Evolutionary conservation across 2,329 filamentous ascomycete species (phyloP), one percentile per base, ranked within the genome.

Genomic region (Cercospora zeae-maydis): DNA sequence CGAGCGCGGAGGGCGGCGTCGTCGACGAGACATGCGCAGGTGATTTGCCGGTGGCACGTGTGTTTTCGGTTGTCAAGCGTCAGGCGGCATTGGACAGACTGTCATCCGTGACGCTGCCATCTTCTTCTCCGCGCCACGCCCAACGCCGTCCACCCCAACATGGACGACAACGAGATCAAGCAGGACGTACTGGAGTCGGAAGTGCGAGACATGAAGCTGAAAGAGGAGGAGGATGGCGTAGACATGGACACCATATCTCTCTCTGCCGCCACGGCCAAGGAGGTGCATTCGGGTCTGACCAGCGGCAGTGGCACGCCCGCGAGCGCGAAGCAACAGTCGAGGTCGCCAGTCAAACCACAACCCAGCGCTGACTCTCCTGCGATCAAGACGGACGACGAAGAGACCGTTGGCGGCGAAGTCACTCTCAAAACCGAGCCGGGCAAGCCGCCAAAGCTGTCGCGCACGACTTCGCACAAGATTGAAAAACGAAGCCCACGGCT

Each of bases 401-500:
- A 86, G 69, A 80, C 79, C 42, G 77, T 88, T 57, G 83, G 83
- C 63, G 86, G 84, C 67, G 84, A 85, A 64, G 84, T 88, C 62
- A 83, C 81, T 56, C 75, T 88, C 71, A 88, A 87, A 74, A 78
- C 84, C 72, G 85, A 88, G 75, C 83, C 84, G 27, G 84, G 85
- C 21, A 86, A 89, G 72, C 83, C 86, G 42, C 85, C 88, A 51
- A 95, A 91, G 77, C 80, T 90, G 62, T 83, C 88, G 68, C 88
- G 92, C 71, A 91, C 89, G 73, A 80, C 86, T 37, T 89, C 90
- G 19, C 86, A 90, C 69, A 96, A 91, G 76, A 76, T 87, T 55
- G 77, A 84, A 63, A 78, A 83, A 65, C 85, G 86, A 61, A 82
- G 87, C 62, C 83, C 87, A 58, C 82, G 81, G 59, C 80, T 96